These are phyloP conservation scores for Pinus taeda DNA, from an alignment of 75 land plant species.

Conservation along the genomic window DNA sequence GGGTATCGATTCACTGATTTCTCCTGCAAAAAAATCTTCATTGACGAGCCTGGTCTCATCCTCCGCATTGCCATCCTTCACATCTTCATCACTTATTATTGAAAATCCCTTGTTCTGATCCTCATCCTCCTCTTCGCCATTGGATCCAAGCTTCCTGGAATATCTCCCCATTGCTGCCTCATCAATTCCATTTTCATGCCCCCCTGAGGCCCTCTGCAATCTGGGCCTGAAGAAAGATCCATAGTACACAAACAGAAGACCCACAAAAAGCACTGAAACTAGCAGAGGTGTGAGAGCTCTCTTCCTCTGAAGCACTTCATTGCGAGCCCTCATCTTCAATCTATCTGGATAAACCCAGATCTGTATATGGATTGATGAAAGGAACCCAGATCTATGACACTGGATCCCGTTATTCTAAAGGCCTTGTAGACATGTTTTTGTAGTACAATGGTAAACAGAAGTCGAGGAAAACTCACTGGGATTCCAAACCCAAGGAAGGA, in stretches of 20 bases:
- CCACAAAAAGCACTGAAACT: constrained; percentile 13
- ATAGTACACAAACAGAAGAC: constrained; percentile 23
- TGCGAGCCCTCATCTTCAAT: constrained; percentile 26
- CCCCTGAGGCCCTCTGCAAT: constrained; percentile 10
- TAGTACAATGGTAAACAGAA: background rate
- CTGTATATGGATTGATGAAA: background rate
- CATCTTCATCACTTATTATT: background rate
- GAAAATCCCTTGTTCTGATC: constrained; percentile 4
- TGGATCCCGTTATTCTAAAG: background rate
- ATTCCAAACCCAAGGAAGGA: background rate
- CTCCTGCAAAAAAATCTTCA: background rate
- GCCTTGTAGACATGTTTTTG: background rate
- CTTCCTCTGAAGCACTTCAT: constrained; percentile 36
- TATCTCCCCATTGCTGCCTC: constrained; percentile 15
- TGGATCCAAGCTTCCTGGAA: constrained; percentile 17
- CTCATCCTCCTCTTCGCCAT: constrained; percentile 19
- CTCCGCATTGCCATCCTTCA: background rate
- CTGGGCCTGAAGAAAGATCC: constrained; percentile 21
- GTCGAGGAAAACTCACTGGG: background rate
- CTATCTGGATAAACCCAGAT: background rate
- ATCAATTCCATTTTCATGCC: constrained; percentile 33
- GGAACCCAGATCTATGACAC: constrained; percentile 1
- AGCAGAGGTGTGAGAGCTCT: constrained; percentile 18
- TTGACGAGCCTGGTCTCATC: background rate
- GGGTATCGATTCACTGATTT: constrained; percentile 7